Conservation (phyloP, 1,284 basidiomycete species). For the Ceratobasidium sp. region DNA sequence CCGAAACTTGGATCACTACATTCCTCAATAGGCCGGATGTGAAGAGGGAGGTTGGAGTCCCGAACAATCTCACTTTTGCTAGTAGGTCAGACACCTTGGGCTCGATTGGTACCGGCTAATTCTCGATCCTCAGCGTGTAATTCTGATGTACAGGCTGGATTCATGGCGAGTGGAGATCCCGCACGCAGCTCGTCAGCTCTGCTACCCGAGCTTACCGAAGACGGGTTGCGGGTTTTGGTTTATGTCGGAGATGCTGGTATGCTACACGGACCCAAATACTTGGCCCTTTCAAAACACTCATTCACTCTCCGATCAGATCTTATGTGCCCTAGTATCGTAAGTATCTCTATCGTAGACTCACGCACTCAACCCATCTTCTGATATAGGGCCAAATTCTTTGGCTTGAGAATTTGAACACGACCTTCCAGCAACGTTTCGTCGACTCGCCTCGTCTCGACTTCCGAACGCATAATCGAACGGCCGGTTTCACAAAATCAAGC, state of each 20-base stretch:
- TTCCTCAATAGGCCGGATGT: slow-evolving; percentile 59
- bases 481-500: slow-evolving; percentile 51
- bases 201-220: slow-evolving; percentile 61
- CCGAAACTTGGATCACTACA: slow-evolving; percentile 63
- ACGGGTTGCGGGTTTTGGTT: slow-evolving; percentile 62
- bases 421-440: slow-evolving; percentile 53
- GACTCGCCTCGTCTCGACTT: slow-evolving; percentile 34
- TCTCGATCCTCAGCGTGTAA: slow-evolving; percentile 55
- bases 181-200: slow-evolving; percentile 62
- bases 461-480: slow-evolving; percentile 51
- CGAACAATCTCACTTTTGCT: slow-evolving; percentile 13
- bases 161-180: slow-evolving; percentile 59
- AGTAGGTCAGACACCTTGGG: background rate
- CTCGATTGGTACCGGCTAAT: background rate
- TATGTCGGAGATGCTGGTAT: slow-evolving; percentile 62
- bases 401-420: slow-evolving; percentile 47
- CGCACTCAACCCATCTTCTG: background rate
- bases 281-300: background rate
- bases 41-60: slow-evolving; percentile 62
- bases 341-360: background rate
- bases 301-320: background rate
- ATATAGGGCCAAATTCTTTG: slow-evolving; percentile 41
- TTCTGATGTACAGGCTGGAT: slow-evolving; percentile 56
- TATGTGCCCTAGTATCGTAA: slow-evolving; percentile 10
- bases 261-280: slow-evolving; percentile 48